Evolutionary conservation across 148 eudicot species (phyloP).

Genomic region (Pouteria glomerata): DNA sequence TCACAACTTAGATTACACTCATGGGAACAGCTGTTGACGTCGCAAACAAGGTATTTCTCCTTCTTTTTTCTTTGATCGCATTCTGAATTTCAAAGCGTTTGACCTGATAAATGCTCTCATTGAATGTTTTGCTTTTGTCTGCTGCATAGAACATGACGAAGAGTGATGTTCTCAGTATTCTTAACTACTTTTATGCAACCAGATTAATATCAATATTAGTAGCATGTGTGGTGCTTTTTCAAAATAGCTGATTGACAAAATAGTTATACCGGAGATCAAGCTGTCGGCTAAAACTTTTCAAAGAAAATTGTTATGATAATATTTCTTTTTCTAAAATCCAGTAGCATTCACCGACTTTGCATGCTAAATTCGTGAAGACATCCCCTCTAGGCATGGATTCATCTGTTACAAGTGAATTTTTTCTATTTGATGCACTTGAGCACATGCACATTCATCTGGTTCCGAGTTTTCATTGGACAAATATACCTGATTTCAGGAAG

Average conservation of each 20-base stretch:
- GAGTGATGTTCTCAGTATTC: not conserved
- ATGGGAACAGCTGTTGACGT: too few relatives aligned
- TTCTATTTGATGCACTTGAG: not conserved
- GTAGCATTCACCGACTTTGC: too few relatives aligned
- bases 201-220: not conserved
- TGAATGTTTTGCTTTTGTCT: not conserved
- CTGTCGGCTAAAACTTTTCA: not conserved
- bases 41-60: too few relatives aligned
- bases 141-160: not conserved
- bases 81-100: not conserved
- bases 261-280: not conserved
- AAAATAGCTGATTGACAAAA: not conserved
- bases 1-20: too few relatives aligned
- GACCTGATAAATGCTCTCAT: not conserved
- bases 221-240: not conserved
- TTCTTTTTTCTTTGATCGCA: too few relatives aligned
- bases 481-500: slow-evolving; percentile 23
- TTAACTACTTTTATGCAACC: not conserved
- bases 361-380: not conserved
- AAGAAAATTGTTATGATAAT: not conserved
- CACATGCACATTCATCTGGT: not conserved
- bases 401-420: not conserved
- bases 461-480: not conserved
- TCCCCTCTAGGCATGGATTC: not conserved
- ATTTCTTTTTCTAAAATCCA: not conserved